A percentile compares a stretch with the other conserved stretches of the same genome.
Evolutionary conservation across 2,329 filamentous ascomycete species (phyloP).

Genomic region (Pseudocercospora pini-densiflorae): DNA sequence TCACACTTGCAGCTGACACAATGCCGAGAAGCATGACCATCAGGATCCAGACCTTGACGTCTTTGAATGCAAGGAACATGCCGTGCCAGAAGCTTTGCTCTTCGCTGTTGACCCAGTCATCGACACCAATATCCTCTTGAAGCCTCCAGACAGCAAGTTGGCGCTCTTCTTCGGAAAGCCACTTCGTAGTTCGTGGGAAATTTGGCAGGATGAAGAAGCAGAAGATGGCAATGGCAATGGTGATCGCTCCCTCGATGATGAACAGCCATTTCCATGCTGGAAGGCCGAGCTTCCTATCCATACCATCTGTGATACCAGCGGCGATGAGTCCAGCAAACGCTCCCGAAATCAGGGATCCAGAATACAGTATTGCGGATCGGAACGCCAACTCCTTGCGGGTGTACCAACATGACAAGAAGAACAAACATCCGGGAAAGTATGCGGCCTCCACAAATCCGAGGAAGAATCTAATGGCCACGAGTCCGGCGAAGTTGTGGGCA

Average conservation of each 20-base stretch:
- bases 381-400: constrained; percentile 57
- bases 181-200: constrained; percentile 41
- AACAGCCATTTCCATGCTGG: constrained; percentile 43
- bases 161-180: constrained; percentile 38
- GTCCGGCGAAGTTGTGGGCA: constrained; percentile 41
- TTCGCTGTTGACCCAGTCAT: constrained; percentile 38
- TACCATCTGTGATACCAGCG: constrained; percentile 54
- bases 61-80: constrained; percentile 38
- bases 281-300: constrained; percentile 41
- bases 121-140: constrained; percentile 40
- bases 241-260: constrained; percentile 45
- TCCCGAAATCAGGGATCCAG: constrained; percentile 54
- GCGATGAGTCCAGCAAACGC: constrained; percentile 61
- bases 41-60: constrained; percentile 42
- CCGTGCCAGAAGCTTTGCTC: constrained; percentile 41
- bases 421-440: constrained; percentile 51
- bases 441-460: constrained; percentile 53
- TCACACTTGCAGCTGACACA: constrained; percentile 41
- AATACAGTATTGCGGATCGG: constrained; percentile 58
- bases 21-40: constrained; percentile 44
- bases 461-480: constrained; percentile 46
- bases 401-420: constrained; percentile 59
- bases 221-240: constrained; percentile 40
- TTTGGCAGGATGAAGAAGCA: constrained; percentile 45
- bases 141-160: constrained; percentile 39